Conservation (phyloP, 192 early-diverging fungal genomes). For the Backusella psychrophila region DNA sequence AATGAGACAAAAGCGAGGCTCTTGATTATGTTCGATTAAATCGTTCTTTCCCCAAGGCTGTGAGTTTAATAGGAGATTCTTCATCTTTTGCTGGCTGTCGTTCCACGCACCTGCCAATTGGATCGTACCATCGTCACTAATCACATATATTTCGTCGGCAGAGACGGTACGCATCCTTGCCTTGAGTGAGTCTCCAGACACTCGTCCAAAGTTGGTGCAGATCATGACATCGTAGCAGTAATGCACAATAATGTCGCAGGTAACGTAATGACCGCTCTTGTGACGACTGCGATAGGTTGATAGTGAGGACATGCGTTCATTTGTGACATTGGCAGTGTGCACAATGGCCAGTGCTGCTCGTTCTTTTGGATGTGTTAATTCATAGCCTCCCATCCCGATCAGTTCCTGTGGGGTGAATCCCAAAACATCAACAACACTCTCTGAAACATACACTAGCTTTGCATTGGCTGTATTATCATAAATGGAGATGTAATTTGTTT, state of each 20-base stretch:
- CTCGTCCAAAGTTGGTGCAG: background rate
- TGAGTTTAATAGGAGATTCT: background rate
- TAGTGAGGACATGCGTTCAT: constrained; percentile 41
- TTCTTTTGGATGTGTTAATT: constrained; percentile 41
- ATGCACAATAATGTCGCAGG: constrained; percentile 22
- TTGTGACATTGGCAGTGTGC: constrained; percentile 34
- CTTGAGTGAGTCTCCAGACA: background rate
- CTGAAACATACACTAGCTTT: constrained; percentile 39
- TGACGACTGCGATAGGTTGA: constrained; percentile 34
- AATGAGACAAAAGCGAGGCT: constrained; percentile 25
- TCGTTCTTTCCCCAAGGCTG: constrained; percentile 13
- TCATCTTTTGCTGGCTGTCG: background rate
- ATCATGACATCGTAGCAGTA: constrained; percentile 29
- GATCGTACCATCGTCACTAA: background rate
- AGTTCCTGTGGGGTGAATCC: constrained; percentile 47
- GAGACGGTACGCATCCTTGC: background rate
- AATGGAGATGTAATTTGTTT: constrained; percentile 42
- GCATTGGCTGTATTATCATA: constrained; percentile 42
- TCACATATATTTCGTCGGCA: background rate
- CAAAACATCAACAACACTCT: constrained; percentile 37
- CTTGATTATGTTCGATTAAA: background rate
- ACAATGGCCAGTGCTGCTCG: constrained; percentile 23
- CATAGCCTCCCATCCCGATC: constrained; percentile 36
- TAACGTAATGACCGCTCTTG: constrained; percentile 34
- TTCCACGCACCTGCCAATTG: constrained; percentile 2